Evolutionary conservation across 495 filamentous ascomycete species (phyloP).

Genomic region (Penicillium alfredii): DNA sequence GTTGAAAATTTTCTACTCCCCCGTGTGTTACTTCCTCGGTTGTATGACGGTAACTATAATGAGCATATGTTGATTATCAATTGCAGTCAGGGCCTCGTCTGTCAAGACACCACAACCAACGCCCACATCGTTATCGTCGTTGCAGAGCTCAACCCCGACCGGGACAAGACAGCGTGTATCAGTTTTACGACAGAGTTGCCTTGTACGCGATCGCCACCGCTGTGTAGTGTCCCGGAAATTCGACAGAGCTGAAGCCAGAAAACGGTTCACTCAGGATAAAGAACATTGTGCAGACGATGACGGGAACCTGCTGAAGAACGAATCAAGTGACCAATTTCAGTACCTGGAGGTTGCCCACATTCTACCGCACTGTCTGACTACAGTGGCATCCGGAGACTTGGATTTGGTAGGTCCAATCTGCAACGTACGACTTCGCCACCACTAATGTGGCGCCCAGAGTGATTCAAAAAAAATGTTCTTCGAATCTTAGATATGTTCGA

Average conservation of each 20-base stretch:
- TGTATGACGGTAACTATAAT: neutral
- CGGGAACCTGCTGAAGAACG: conserved; percentile 6
- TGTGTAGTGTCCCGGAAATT: conserved; percentile 22
- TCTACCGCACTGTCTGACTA: conserved; percentile 14
- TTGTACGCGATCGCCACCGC: conserved; percentile 20
- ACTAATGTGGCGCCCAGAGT: too few species aligned
- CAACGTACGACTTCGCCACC: too few species aligned
- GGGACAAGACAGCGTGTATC: conserved; percentile 14
- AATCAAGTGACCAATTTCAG: conserved; percentile 7
- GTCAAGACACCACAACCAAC: conserved; percentile 16
- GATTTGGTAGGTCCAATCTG: conserved; percentile 8
- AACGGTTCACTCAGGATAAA: conserved; percentile 5
- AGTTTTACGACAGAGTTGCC: conserved; percentile 18
- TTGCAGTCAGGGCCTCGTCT: conserved; percentile 14
- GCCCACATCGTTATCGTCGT: conserved; percentile 10
- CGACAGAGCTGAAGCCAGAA: conserved; percentile 14
- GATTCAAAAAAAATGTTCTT: conserved; percentile 18
- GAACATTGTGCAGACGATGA: conserved; percentile 11
- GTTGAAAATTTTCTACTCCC: conserved; percentile 11
- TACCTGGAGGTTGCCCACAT: conserved; percentile 18
- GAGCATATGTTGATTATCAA: neutral
- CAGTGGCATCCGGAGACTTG: conserved; percentile 2
- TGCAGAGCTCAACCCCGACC: conserved; percentile 3
- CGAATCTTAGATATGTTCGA: conserved; percentile 20
- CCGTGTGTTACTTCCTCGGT: conserved; percentile 1